These are phyloP conservation scores for Suillus subalutaceus DNA, from an alignment of 768 basidiomycete species.

Conservation along the genomic window DNA sequence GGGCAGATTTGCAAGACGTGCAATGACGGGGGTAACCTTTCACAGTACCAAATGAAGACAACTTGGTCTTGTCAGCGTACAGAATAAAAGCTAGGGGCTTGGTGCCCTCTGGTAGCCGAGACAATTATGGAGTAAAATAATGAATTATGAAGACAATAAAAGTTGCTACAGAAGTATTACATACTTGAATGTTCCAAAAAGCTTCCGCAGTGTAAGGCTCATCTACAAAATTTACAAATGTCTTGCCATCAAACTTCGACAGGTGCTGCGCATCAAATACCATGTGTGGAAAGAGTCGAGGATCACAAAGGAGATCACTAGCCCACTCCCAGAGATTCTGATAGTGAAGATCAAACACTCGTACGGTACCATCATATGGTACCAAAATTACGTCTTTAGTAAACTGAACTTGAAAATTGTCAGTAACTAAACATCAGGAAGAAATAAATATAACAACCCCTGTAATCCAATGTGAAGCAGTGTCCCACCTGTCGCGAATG, in stretches of 20 bases:
- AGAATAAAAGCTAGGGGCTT: no score
- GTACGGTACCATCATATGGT: slow-evolving; percentile 17
- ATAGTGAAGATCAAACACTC: slow-evolving; percentile 23
- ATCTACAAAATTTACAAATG: background rate
- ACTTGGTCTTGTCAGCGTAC: no score
- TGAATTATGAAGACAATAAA: background rate
- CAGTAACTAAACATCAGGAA: background rate
- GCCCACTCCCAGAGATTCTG: slow-evolving; percentile 32
- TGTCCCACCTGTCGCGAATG: slow-evolving; percentile 25
- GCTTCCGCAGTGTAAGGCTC: background rate
- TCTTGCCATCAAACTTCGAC: slow-evolving; percentile 12
- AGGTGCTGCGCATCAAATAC: slow-evolving; percentile 34
- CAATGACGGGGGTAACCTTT: no score
- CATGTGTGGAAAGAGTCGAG: slow-evolving; percentile 18
- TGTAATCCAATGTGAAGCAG: slow-evolving; percentile 9
- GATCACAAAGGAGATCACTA: slow-evolving; percentile 31
- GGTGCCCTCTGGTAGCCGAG: background rate
- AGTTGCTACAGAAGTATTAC: slow-evolving; percentile 1
- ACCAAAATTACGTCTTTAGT: slow-evolving; percentile 18
- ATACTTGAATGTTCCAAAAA: slow-evolving; percentile 33
- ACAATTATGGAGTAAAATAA: background rate
- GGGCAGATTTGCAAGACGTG: no score
- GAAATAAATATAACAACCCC: slow-evolving; percentile 10
- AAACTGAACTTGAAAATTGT: slow-evolving; percentile 13
- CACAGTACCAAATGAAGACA: no score